Evolutionary conservation across 257 asterid species (phyloP).

Genomic region (Verbena officinalis): DNA sequence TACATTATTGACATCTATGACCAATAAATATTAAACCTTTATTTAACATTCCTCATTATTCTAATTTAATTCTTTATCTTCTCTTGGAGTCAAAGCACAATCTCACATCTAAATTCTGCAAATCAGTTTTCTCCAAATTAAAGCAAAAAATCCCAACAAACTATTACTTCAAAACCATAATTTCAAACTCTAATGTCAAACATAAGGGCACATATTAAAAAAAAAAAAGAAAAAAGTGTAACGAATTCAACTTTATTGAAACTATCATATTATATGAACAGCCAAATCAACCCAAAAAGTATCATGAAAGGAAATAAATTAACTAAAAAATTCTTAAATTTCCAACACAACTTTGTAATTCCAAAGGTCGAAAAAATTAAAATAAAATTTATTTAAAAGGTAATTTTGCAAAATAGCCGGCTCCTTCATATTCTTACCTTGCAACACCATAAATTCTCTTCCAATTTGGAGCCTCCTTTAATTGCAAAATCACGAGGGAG

Average conservation of each 20-base stretch:
- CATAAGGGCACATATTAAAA: not conserved
- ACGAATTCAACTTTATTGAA: not conserved
- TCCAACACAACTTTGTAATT: not conserved
- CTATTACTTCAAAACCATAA: no score
- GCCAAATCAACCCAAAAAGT: not conserved
- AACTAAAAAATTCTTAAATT: not conserved
- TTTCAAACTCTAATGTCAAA: not conserved
- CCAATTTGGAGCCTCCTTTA: constrained; percentile 25
- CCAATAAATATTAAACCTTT: no score
- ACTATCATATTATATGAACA: constrained; percentile 1
- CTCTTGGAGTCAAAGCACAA: not conserved
- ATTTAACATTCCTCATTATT: not conserved
- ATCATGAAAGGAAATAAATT: not conserved
- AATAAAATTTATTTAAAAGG: not conserved
- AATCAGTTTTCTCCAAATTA: not conserved
- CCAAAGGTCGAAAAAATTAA: constrained; percentile 1
- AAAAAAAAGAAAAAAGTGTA: no score
- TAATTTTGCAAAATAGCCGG: constrained; percentile 1
- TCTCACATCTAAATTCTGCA: not conserved
- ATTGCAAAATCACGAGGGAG: constrained; percentile 49
- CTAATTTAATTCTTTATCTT: not conserved
- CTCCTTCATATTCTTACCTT: constrained; percentile 36
- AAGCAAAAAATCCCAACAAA: not conserved
- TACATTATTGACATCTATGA: no score
- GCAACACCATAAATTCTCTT: constrained; percentile 26